phyloP scores from a whole-genome alignment of 2,329 filamentous ascomycete genomes.

The Endothia cerciana region DNA sequence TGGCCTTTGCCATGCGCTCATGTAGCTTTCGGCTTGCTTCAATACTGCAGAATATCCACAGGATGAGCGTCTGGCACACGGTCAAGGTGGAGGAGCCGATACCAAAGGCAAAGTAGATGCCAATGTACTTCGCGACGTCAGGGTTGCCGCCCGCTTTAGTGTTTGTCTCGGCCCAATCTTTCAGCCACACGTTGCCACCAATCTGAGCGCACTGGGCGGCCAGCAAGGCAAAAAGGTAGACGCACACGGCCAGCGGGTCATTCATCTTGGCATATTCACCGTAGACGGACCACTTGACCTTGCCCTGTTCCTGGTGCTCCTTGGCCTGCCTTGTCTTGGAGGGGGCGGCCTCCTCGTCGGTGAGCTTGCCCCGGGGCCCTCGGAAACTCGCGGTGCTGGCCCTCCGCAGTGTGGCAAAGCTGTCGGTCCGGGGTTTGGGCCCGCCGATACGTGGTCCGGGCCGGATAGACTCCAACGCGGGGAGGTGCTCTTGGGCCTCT shows the following conservation, averaged over 20 bases:
- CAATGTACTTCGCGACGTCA: constrained; percentile 85
- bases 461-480: constrained; percentile 56
- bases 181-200: constrained; percentile 88
- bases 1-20: constrained; percentile 94
- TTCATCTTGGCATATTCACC: constrained; percentile 92
- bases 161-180: constrained; percentile 87
- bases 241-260: constrained; percentile 79
- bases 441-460: constrained; percentile 34
- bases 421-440: constrained; percentile 65
- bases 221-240: constrained; percentile 79
- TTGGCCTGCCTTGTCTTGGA: constrained; percentile 84
- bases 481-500: constrained; percentile 76
- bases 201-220: constrained; percentile 82
- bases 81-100: constrained; percentile 84
- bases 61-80: constrained; percentile 87
- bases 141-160: constrained; percentile 68
- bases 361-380: constrained; percentile 80
- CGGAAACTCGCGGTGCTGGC: constrained; percentile 91
- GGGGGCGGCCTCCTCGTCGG: constrained; percentile 78
- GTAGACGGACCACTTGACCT: constrained; percentile 97
- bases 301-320: constrained; percentile 90
- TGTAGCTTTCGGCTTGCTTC: constrained; percentile 97
- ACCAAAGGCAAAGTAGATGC: constrained; percentile 94
- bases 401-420: constrained; percentile 80
- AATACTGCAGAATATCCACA: constrained; percentile 99